A percentile compares a stretch with the other conserved stretches of the same genome.
Conservation (phyloP, 768 basidiomycete genomes). For the Termitomyces sp. region DNA sequence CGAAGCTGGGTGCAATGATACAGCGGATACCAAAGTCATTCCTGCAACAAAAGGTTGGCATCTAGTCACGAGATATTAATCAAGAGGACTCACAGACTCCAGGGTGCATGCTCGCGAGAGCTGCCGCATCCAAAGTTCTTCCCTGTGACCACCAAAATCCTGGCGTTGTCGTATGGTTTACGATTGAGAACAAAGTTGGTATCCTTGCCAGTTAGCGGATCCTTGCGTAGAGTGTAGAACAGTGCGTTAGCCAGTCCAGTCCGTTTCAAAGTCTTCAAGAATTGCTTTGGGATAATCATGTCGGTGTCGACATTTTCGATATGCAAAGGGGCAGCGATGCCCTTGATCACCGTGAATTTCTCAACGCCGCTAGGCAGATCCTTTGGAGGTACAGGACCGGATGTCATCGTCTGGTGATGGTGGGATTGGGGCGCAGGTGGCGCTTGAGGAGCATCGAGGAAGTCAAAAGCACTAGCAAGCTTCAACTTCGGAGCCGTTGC, state of each 20-base stretch:
- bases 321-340: slow-evolving; percentile 74
- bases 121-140: slow-evolving; percentile 90
- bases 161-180: slow-evolving; percentile 67
- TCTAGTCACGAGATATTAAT: neutral
- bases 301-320: slow-evolving; percentile 89
- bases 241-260: slow-evolving; percentile 81
- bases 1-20: slow-evolving; percentile 84
- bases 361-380: slow-evolving; percentile 42
- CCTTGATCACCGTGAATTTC: slow-evolving; percentile 67
- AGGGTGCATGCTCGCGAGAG: slow-evolving; percentile 88
- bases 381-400: slow-evolving; percentile 30
- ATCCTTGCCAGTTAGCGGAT: slow-evolving; percentile 70
- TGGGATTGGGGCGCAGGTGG: slow-evolving; percentile 39
- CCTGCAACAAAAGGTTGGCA: slow-evolving; percentile 25
- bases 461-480: slow-evolving; percentile 64
- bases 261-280: slow-evolving; percentile 87
- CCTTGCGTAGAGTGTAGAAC: slow-evolving; percentile 77
- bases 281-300: slow-evolving; percentile 92
- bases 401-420: slow-evolving; percentile 24
- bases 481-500: slow-evolving; percentile 56
- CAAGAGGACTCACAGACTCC: slow-evolving; percentile 59
- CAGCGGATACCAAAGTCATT: slow-evolving; percentile 89
- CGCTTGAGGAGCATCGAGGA: slow-evolving; percentile 65
- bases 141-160: slow-evolving; percentile 79
- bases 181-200: slow-evolving; percentile 85